Conservation (phyloP, 257 asterid genomes). For the Nemophila menziesii region DNA sequence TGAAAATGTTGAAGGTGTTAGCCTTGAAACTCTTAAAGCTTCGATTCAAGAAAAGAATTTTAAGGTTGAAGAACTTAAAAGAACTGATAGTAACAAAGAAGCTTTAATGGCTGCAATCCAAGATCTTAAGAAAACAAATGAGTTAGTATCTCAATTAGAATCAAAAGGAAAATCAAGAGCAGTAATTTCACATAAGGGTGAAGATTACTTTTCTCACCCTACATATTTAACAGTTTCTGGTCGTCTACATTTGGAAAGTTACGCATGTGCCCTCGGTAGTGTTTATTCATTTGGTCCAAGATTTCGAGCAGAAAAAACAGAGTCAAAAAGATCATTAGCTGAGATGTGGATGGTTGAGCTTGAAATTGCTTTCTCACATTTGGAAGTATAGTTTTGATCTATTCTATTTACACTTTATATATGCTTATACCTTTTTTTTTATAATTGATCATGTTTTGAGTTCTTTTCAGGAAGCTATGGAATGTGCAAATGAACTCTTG, state of each 20-base stretch:
- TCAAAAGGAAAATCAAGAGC: constrained; percentile 31
- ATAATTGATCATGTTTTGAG: neutral
- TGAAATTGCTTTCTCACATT: constrained; percentile 68
- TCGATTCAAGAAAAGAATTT: constrained; percentile 52
- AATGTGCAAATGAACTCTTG: constrained; percentile 61
- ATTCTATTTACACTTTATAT: neutral
- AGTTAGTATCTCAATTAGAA: constrained; percentile 47
- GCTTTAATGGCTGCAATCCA: constrained; percentile 55
- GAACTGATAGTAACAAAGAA: constrained; percentile 72
- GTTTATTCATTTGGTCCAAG: constrained; percentile 84
- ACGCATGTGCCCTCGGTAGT: constrained; percentile 74
- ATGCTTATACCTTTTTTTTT: neutral
- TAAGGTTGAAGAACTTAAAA: constrained; percentile 52
- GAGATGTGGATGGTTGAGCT: constrained; percentile 86
- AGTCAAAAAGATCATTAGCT: constrained; percentile 44
- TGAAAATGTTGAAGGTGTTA: constrained; percentile 18
- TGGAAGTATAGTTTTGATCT: constrained; percentile 31
- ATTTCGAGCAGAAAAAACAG: constrained; percentile 34
- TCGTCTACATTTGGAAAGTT: constrained; percentile 77
- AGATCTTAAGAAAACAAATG: constrained; percentile 56
- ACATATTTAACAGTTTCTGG: constrained; percentile 51
- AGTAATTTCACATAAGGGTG: constrained; percentile 8
- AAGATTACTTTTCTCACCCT: constrained; percentile 48
- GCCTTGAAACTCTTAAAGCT: constrained; percentile 34
- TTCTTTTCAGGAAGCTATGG: constrained; percentile 60